Evolutionary conservation across 2,329 filamentous ascomycete species (phyloP).

Genomic region (Neonectria punicea): DNA sequence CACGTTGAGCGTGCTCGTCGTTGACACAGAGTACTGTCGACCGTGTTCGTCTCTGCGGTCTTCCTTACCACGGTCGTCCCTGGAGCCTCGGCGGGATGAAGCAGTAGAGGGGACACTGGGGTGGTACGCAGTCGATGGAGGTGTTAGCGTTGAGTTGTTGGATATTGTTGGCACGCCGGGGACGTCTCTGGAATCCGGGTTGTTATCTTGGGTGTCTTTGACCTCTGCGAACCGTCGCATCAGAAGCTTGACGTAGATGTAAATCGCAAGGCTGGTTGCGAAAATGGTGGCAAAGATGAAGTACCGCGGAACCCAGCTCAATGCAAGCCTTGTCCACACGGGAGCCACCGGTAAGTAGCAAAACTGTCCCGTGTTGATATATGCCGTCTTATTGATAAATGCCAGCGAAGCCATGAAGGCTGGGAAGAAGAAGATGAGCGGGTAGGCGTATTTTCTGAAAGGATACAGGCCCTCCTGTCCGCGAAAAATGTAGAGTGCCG

Average conservation of each 20-base stretch:
- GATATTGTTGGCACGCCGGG: conserved; percentile 21
- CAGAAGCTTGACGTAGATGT: conserved; percentile 68
- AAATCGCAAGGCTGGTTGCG: conserved; percentile 74
- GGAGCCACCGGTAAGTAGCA: conserved; percentile 76
- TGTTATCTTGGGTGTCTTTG: conserved; percentile 19
- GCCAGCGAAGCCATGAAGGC: conserved; percentile 69
- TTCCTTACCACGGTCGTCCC: conserved; percentile 15
- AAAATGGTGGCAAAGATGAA: conserved; percentile 73
- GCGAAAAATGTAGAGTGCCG: conserved; percentile 76
- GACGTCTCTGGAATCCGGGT: conserved; percentile 17
- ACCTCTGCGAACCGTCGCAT: conserved; percentile 52
- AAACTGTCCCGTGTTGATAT: conserved; percentile 71
- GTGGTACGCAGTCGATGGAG: conserved; percentile 47
- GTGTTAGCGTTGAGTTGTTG: conserved; percentile 36
- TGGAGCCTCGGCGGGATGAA: conserved; percentile 26
- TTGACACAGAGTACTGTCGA: conserved; percentile 28
- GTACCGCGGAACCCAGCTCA: conserved; percentile 81
- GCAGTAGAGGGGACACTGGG: conserved; percentile 47
- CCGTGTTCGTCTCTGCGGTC: background rate
- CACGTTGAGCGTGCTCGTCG: conserved; percentile 29
- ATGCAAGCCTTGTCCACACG: conserved; percentile 73
- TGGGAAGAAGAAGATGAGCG: conserved; percentile 67
- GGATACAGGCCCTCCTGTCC: conserved; percentile 74
- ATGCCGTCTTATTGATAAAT: conserved; percentile 68
- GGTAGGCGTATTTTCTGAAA: conserved; percentile 70